A percentile compares a stretch with the other conserved stretches of the same genome.
These are phyloP conservation scores for Globisporangium lucens DNA, from an alignment of 352 stramenopile genomes.

Conservation along the genomic window DNA sequence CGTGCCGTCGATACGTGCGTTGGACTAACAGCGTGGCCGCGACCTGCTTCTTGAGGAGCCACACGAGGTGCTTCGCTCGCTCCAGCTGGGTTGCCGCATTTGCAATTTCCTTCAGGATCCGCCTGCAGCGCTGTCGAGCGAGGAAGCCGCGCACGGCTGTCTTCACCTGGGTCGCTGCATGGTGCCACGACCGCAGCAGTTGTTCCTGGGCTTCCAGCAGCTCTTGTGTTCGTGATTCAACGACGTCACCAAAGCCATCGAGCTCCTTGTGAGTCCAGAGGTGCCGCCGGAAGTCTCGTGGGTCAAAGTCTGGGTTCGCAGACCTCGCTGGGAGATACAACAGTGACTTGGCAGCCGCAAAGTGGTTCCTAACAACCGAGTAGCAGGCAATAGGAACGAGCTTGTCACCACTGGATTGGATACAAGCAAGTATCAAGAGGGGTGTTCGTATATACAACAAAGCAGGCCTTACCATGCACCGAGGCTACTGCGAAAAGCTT, in stretches of 20 bases:
- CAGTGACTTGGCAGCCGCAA: slow-evolving; percentile 28
- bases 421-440: neutral
- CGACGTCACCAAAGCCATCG: slow-evolving; percentile 29
- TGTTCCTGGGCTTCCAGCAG: slow-evolving; percentile 37
- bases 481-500: slow-evolving; percentile 22
- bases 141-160: slow-evolving; percentile 34
- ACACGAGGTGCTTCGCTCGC: slow-evolving; percentile 8
- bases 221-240: slow-evolving; percentile 32
- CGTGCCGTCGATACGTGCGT: slow-evolving; percentile 27
- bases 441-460: neutral
- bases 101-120: slow-evolving; percentile 22
- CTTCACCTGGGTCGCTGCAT: slow-evolving; percentile 37
- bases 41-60: slow-evolving; percentile 21
- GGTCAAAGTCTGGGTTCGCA: slow-evolving; percentile 40
- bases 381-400: neutral
- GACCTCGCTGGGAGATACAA: slow-evolving; percentile 50
- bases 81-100: slow-evolving; percentile 25
- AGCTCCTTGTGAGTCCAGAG: slow-evolving; percentile 52
- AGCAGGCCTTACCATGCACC: slow-evolving; percentile 21
- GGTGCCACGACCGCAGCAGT: slow-evolving; percentile 37
- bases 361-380: slow-evolving; percentile 25
- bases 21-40: slow-evolving; percentile 37
- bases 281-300: slow-evolving; percentile 25
- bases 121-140: slow-evolving; percentile 29
- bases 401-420: neutral